These are phyloP conservation scores for Prosopis cineraria DNA, from an alignment of 306 rosid genomes.

Conservation along the genomic window DNA sequence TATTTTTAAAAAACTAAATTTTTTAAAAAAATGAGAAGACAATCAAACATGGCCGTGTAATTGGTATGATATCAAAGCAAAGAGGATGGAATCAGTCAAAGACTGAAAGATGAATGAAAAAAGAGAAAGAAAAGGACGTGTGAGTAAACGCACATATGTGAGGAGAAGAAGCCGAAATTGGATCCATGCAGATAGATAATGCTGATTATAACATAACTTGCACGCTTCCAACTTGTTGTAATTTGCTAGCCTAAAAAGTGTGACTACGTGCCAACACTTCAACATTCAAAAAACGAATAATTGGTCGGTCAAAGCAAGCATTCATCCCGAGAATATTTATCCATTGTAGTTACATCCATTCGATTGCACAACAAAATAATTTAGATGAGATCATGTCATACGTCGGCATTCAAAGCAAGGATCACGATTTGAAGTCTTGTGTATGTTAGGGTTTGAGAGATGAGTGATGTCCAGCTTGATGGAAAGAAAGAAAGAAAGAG, in stretches of 20 bases:
- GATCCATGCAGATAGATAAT: background rate
- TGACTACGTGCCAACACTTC: background rate
- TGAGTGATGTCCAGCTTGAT: background rate
- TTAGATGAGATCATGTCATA: background rate
- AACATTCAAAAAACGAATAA: background rate
- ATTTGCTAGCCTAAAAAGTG: background rate
- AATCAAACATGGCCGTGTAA: no score
- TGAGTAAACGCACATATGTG: background rate
- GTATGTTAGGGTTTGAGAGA: background rate
- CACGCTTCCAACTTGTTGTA: constrained; percentile 15
- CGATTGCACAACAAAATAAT: background rate
- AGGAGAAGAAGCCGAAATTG: background rate
- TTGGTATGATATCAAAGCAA: no score
- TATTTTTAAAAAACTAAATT: no score
- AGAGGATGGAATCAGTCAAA: background rate
- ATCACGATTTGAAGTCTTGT: background rate
- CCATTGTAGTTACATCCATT: background rate
- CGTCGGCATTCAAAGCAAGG: background rate
- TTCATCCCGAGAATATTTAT: no score
- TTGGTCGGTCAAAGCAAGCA: constrained; percentile 6
- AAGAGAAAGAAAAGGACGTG: background rate
- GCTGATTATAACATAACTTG: constrained; percentile 5
- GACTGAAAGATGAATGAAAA: background rate
- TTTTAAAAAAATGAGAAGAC: no score
- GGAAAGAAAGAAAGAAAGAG: background rate